Percentiles rank a stretch among this genome's conserved stretches.
These are phyloP conservation scores for Cryptococcus depauperatus DNA, from an alignment of 1,284 basidiomycete species.

Conservation along the genomic window DNA sequence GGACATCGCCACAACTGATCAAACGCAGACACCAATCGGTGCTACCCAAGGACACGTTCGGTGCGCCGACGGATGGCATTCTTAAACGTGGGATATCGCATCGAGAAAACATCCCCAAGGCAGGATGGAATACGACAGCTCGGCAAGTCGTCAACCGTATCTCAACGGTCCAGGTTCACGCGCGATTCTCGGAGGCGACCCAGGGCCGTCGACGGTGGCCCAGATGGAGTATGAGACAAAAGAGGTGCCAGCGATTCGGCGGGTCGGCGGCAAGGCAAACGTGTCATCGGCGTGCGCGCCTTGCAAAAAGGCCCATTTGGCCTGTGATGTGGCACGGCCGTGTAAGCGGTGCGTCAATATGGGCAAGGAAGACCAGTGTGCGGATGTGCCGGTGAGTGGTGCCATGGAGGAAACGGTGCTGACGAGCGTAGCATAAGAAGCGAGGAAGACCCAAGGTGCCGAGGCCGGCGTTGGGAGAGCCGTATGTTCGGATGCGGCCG, in stretches of 20 bases:
- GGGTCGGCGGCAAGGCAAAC: conserved; percentile 18
- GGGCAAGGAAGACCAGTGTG: conserved; percentile 38
- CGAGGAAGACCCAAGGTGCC: conserved; percentile 38
- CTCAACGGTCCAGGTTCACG: conserved; percentile 13
- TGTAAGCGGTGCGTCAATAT: conserved; percentile 42
- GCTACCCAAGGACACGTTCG: no score
- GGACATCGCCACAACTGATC: no score
- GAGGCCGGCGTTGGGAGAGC: conserved; percentile 24
- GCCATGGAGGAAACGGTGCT: neutral
- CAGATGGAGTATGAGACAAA: no score
- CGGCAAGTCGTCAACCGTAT: conserved; percentile 1
- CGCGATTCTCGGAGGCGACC: conserved; percentile 5
- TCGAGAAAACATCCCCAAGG: no score
- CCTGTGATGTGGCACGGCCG: conserved; percentile 38
- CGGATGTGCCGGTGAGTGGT: conserved; percentile 40
- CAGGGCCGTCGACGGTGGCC: neutral
- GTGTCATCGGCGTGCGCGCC: conserved; percentile 36
- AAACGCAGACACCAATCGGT: no score
- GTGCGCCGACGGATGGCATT: no score
- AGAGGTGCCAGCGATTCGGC: conserved; percentile 8
- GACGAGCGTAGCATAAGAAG: conserved; percentile 35
- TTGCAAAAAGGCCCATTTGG: conserved; percentile 40
- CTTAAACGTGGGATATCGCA: no score
- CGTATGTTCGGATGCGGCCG: conserved; percentile 20
- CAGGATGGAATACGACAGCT: no score